phyloP scores from a whole-genome alignment of 2,329 filamentous ascomycete species.

The Onygenales sp. region DNA sequence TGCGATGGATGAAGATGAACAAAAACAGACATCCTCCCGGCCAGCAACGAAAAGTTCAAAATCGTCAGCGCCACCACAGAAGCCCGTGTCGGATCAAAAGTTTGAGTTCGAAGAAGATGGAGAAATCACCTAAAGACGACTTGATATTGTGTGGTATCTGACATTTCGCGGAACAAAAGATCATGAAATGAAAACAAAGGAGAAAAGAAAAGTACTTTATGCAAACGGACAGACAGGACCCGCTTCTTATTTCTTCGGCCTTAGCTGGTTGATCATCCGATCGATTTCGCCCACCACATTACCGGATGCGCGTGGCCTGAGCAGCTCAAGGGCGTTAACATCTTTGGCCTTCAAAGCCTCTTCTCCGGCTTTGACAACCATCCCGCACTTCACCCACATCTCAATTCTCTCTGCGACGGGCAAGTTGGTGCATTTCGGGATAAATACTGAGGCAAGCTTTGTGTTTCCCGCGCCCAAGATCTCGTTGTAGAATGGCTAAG shows the following conservation, averaged over 20 bases:
- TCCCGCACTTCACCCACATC: conserved; percentile 95
- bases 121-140: conserved; percentile 32
- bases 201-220: conserved; percentile 4
- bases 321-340: conserved; percentile 58
- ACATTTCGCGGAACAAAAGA: neutral
- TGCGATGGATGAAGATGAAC: conserved; percentile 8
- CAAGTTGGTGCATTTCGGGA: conserved; percentile 74
- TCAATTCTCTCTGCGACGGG: conserved; percentile 61
- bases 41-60: neutral
- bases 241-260: conserved; percentile 31
- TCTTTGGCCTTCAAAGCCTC: conserved; percentile 81
- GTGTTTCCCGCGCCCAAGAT: conserved; percentile 82
- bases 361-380: conserved; percentile 80
- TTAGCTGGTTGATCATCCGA: conserved; percentile 54
- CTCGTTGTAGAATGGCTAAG: conserved; percentile 81
- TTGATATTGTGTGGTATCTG: conserved; percentile 2
- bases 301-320: conserved; percentile 65
- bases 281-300: conserved; percentile 71
- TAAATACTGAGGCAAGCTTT: conserved; percentile 70
- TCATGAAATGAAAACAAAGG: neutral
- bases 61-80: neutral
- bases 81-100: conserved; percentile 14
- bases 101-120: conserved; percentile 28
- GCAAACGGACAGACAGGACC: neutral
- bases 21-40: neutral